A percentile compares a stretch with the other conserved stretches of the same genome.
Evolutionary conservation across 495 filamentous ascomycete genomes (phyloP).

Genomic region (Lophium mytilinum): DNA sequence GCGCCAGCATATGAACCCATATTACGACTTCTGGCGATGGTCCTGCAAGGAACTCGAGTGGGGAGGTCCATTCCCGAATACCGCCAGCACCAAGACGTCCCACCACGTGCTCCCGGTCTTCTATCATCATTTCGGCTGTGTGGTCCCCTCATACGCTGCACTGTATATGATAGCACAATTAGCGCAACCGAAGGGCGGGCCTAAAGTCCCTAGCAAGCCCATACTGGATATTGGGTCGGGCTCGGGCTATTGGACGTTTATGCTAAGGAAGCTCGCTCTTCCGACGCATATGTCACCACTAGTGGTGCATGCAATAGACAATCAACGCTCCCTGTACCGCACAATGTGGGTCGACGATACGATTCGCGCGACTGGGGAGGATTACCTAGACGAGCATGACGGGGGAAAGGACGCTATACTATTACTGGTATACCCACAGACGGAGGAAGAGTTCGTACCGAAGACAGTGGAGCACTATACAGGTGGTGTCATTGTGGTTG

Average conservation of each 20-base stretch:
- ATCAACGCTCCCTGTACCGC: conserved; percentile 46
- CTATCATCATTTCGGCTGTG: conserved; percentile 62
- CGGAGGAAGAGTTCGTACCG: conserved; percentile 47
- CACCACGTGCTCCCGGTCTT: conserved; percentile 55
- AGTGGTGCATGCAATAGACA: conserved; percentile 43
- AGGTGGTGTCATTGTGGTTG: conserved; percentile 51
- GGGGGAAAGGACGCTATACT: conserved; percentile 37
- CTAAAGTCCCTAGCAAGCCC: conserved; percentile 24
- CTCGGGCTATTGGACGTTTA: conserved; percentile 56
- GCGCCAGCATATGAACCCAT: conserved; percentile 46
- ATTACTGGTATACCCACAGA: conserved; percentile 55
- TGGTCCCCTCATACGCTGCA: conserved; percentile 47
- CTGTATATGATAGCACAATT: conserved; percentile 44
- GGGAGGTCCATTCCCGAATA: conserved; percentile 42
- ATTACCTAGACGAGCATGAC: conserved; percentile 34
- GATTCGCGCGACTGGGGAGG: conserved; percentile 38
- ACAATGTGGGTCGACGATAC: conserved; percentile 54
- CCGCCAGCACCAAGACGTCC: conserved; percentile 31
- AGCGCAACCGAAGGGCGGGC: conserved; percentile 7
- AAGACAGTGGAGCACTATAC: conserved; percentile 43
- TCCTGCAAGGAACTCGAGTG: conserved; percentile 42
- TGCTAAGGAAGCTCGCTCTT: conserved; percentile 38
- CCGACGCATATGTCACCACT: conserved; percentile 20
- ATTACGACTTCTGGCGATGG: conserved; percentile 49
- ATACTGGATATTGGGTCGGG: conserved; percentile 51